phyloP scores from a whole-genome alignment of 345 rosid species.

The Zanthoxylum bungeanum region DNA sequence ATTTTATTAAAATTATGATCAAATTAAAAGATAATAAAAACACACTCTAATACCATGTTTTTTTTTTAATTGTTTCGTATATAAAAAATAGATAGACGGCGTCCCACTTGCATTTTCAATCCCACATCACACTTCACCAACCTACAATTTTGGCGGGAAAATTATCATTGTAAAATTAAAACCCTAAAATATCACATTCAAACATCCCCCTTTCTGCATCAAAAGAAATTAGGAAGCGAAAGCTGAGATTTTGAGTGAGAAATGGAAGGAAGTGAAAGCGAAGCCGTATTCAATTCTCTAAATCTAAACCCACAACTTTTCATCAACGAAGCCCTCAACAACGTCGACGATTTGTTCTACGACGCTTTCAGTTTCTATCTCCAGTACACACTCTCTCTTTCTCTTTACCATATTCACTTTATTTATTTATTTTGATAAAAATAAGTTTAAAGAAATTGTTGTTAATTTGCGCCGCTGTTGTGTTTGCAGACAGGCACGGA shows the following conservation, averaged over 20 bases:
- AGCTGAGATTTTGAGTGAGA: slow-evolving; percentile 2
- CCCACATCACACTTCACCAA: neutral
- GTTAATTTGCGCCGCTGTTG: neutral
- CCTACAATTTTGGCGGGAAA: slow-evolving; percentile 10
- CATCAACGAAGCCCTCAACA: slow-evolving; percentile 71
- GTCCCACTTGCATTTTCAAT: neutral
- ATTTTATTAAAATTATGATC: too few species aligned
- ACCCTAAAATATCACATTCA: neutral
- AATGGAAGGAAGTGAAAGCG: slow-evolving; percentile 79
- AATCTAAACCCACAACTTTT: slow-evolving; percentile 67
- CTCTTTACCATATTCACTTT: neutral
- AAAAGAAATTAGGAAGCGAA: neutral
- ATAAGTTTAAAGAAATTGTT: too few species aligned
- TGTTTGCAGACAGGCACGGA: slow-evolving; percentile 57
- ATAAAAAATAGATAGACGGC: too few species aligned
- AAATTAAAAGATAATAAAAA: too few species aligned
- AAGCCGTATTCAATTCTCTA: slow-evolving; percentile 53
- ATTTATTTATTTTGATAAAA: neutral
- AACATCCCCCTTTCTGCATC: neutral
- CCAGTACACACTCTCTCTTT: slow-evolving; percentile 31
- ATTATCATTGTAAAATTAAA: neutral
- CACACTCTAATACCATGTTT: too few species aligned
- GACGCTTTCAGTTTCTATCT: slow-evolving; percentile 62
- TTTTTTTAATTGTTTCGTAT: too few species aligned
- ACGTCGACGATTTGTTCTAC: slow-evolving; percentile 56